phyloP scores from a whole-genome alignment of 208 protist species.

The Wallacemonas sp. region DNA sequence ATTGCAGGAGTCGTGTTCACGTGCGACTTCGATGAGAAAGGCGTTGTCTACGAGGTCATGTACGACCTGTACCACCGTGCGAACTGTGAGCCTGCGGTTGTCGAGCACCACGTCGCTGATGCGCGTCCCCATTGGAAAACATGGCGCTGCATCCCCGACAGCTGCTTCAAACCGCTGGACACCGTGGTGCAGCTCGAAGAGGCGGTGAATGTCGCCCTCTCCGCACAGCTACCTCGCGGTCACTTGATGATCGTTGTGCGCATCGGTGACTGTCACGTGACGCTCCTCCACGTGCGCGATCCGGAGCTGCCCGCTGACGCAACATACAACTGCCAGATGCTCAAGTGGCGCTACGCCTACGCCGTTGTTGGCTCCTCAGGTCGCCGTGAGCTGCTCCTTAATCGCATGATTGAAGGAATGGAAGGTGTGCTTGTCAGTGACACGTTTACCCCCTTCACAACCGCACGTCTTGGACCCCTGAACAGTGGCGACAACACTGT shows the following conservation, averaged over 20 bases:
- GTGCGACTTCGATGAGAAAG: slow-evolving; percentile 57
- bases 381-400: slow-evolving; percentile 66
- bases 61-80: slow-evolving; percentile 43
- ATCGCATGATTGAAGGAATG: slow-evolving; percentile 78
- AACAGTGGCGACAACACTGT: slow-evolving; percentile 38
- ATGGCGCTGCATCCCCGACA: slow-evolving; percentile 61
- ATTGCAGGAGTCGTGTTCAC: slow-evolving; percentile 83
- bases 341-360: slow-evolving; percentile 87
- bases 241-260: slow-evolving; percentile 85
- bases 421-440: slow-evolving; percentile 71
- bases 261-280: slow-evolving; percentile 83
- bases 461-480: slow-evolving; percentile 58
- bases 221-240: slow-evolving; percentile 45
- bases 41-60: slow-evolving; percentile 53
- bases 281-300: slow-evolving; percentile 71
- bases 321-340: slow-evolving; percentile 78
- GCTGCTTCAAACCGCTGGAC: slow-evolving; percentile 66
- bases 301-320: slow-evolving; percentile 68
- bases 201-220: slow-evolving; percentile 62
- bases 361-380: slow-evolving; percentile 64
- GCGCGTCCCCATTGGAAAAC: slow-evolving; percentile 58
- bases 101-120: slow-evolving; percentile 55
- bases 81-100: slow-evolving; percentile 23
- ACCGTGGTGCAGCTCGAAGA: slow-evolving; percentile 74
- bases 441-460: slow-evolving; percentile 70